These are phyloP conservation scores for Cyberlindnera euphorbiae DNA, from an alignment of 805 yeast species.

Conservation along the genomic window DNA sequence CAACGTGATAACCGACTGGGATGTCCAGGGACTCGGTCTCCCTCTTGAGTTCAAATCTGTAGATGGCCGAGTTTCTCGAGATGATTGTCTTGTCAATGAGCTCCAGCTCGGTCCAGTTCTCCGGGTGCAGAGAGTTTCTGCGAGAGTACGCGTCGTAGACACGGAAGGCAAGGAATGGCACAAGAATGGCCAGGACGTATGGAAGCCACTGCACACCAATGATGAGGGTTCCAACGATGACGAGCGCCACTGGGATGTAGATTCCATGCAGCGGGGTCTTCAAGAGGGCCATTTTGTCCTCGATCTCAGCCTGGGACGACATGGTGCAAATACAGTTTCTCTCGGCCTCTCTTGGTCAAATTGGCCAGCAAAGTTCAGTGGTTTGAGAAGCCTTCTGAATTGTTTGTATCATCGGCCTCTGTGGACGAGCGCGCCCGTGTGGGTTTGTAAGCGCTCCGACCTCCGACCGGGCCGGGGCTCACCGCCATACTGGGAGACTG, in stretches of 20 bases:
- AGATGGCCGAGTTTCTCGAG: conserved; percentile 65
- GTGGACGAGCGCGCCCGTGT: background rate
- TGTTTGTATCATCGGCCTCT: no score
- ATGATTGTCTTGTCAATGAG: conserved; percentile 69
- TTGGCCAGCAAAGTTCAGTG: background rate
- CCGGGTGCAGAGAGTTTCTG: conserved; percentile 41
- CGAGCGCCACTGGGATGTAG: conserved; percentile 60
- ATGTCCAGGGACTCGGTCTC: conserved; percentile 57
- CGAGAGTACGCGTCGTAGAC: conserved; percentile 32
- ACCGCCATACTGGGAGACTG: no score
- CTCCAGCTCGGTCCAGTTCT: conserved; percentile 62
- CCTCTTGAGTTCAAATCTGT: conserved; percentile 61
- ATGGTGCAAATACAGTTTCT: conserved; percentile 3
- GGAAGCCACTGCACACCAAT: conserved; percentile 39
- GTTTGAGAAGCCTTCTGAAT: no score
- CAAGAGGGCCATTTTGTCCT: conserved; percentile 39
- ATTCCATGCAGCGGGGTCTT: conserved; percentile 74
- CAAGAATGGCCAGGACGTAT: conserved; percentile 33
- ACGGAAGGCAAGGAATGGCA: conserved; percentile 35
- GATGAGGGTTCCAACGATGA: conserved; percentile 55
- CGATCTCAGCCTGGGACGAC: conserved; percentile 31
- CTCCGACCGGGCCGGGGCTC: no score
- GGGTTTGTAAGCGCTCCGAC: no score
- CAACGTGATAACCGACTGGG: conserved; percentile 75
- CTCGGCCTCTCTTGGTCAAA: background rate